phyloP scores from a whole-genome alignment of 345 rosid genomes.

The Diplotaxis tenuifolia region DNA sequence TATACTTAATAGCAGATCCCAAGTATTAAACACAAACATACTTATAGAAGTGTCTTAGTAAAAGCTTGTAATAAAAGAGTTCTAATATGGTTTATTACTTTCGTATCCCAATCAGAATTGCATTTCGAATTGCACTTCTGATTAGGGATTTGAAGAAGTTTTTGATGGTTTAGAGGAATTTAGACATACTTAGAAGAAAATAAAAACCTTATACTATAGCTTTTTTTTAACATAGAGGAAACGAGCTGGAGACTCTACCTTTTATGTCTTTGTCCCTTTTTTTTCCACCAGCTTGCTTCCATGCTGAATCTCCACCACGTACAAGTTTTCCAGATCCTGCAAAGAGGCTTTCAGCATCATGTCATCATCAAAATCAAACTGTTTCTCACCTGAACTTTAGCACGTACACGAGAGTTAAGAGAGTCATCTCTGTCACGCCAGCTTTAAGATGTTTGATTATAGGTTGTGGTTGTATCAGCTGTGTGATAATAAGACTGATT shows the following conservation, averaged over 20 bases:
- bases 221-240: not conserved
- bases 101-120: constrained; percentile 3
- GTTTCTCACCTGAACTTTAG: constrained; percentile 1
- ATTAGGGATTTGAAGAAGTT: constrained; percentile 19
- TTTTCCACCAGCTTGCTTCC: not conserved
- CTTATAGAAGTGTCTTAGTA: not conserved
- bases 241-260: constrained; percentile 24
- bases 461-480: constrained; percentile 26
- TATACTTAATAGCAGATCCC: constrained; percentile 10
- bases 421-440: constrained; percentile 2
- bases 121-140: constrained; percentile 17
- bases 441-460: constrained; percentile 26
- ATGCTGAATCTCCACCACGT: constrained; percentile 4
- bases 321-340: constrained; percentile 20
- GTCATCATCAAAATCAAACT: not conserved
- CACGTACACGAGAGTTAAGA: constrained; percentile 16
- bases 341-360: constrained; percentile 13
- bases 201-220: constrained; percentile 11
- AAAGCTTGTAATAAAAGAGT: constrained; percentile 3
- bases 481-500: constrained; percentile 28
- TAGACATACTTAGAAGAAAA: not conserved
- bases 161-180: constrained; percentile 13
- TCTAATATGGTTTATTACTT: not conserved
- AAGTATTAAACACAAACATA: constrained; percentile 18
- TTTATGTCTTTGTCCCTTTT: constrained; percentile 6